A percentile compares a stretch with the other conserved stretches of the same genome.
These are phyloP conservation scores for Neoarthrinium moseri DNA, from an alignment of 2,329 filamentous ascomycete species.

Conservation along the genomic window DNA sequence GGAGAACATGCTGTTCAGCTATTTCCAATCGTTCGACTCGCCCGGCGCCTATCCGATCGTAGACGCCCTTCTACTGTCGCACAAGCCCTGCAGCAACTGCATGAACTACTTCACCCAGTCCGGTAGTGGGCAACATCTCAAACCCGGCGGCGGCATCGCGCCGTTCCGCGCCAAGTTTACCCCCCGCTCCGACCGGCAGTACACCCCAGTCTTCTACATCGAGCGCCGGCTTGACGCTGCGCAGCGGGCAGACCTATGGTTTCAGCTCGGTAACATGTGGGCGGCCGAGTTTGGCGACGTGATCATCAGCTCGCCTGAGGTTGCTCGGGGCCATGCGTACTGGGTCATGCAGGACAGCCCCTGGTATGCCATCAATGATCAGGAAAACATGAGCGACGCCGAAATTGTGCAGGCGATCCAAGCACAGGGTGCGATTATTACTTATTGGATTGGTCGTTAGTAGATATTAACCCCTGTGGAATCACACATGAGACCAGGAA, in stretches of 20 bases:
- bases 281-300: slow-evolving; percentile 18
- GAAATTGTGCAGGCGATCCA: slow-evolving; percentile 27
- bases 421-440: slow-evolving; percentile 19
- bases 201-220: slow-evolving; percentile 29
- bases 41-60: slow-evolving; percentile 28
- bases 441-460: slow-evolving; percentile 27
- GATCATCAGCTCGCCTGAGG: slow-evolving; percentile 15
- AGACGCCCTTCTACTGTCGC: slow-evolving; percentile 24
- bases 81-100: slow-evolving; percentile 26
- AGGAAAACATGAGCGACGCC: slow-evolving; percentile 27
- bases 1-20: slow-evolving; percentile 26
- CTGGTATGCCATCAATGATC: slow-evolving; percentile 27
- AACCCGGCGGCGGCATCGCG: slow-evolving; percentile 16
- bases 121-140: slow-evolving; percentile 24
- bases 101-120: slow-evolving; percentile 24
- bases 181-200: slow-evolving; percentile 24
- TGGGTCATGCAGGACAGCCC: slow-evolving; percentile 24
- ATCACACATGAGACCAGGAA: too few species aligned
- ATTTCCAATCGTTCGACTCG: slow-evolving; percentile 28
- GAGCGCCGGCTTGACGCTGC: slow-evolving; percentile 19
- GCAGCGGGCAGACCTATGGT: slow-evolving; percentile 19
- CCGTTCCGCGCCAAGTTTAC: slow-evolving; percentile 29
- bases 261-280: slow-evolving; percentile 24
- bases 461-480: too few species aligned
- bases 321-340: slow-evolving; percentile 23